A percentile compares a stretch with the other conserved stretches of the same genome.
Evolutionary conservation across 805 yeast species (phyloP).

Genomic region (Teunomyces kruisii): DNA sequence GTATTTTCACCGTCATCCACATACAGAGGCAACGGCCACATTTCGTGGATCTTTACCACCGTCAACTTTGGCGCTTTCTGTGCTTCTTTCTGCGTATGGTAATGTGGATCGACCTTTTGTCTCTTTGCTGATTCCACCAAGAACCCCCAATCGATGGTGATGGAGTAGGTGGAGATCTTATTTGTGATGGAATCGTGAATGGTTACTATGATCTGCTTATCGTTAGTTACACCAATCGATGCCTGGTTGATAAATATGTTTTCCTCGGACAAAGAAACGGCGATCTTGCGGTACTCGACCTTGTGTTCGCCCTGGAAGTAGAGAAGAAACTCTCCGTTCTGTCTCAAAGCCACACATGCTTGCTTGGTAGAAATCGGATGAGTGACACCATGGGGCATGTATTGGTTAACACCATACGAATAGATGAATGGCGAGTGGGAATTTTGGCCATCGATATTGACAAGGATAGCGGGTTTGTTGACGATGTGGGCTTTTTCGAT

Average conservation of each 20-base stretch:
- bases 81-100: conserved; percentile 47
- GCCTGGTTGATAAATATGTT: conserved; percentile 30
- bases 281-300: conserved; percentile 51
- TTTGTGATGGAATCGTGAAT: conserved; percentile 37
- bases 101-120: conserved; percentile 48
- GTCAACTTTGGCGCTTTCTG: conserved; percentile 42
- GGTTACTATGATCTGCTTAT: conserved; percentile 45
- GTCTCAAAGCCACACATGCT: conserved; percentile 66
- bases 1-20: conserved; percentile 11
- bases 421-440: conserved; percentile 27
- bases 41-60: conserved; percentile 31
- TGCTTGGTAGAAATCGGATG: conserved; percentile 71
- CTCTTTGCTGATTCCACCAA: conserved; percentile 46
- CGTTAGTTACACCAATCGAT: conserved; percentile 52
- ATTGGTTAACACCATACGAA: conserved; percentile 59
- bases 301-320: conserved; percentile 67
- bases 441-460: conserved; percentile 11
- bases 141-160: conserved; percentile 58
- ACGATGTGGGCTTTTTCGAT: conserved; percentile 65
- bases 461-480: conserved; percentile 56
- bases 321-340: conserved; percentile 57
- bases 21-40: conserved; percentile 23
- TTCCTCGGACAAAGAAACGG: conserved; percentile 27
- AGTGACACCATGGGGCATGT: conserved; percentile 57
- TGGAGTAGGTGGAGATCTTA: conserved; percentile 40